Evolutionary conservation across 2,329 filamentous ascomycete species (phyloP).

Genomic region (Aspergillus glaucus): DNA sequence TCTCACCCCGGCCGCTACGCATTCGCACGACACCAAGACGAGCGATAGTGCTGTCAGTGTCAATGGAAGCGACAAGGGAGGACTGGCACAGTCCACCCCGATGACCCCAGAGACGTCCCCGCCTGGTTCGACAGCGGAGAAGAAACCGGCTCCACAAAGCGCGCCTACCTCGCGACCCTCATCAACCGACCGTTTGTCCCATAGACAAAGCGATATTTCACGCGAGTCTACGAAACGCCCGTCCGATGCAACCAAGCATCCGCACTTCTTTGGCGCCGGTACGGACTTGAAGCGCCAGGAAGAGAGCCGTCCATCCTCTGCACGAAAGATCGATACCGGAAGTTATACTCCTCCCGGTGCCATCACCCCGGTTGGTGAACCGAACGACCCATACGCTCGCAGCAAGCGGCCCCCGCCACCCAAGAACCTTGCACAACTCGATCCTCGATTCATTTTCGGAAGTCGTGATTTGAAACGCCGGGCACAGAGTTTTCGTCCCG

Average conservation of each 20-base stretch:
- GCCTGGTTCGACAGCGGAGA: constrained; percentile 37
- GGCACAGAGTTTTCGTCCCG: constrained; percentile 42
- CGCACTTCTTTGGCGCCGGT: constrained; percentile 53
- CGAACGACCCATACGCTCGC: constrained; percentile 81
- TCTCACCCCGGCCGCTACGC: constrained; percentile 76
- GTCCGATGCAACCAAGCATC: constrained; percentile 43
- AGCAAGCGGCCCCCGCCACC: constrained; percentile 66
- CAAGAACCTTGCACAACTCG: constrained; percentile 60
- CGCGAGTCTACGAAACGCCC: constrained; percentile 39
- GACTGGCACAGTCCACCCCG: constrained; percentile 22
- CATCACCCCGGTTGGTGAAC: constrained; percentile 71
- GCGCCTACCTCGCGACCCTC: constrained; percentile 35
- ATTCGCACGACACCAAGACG: constrained; percentile 47
- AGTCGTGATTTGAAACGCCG: constrained; percentile 63
- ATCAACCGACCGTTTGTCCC: constrained; percentile 35
- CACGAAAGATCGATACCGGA: constrained; percentile 38
- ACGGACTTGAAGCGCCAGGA: constrained; percentile 53
- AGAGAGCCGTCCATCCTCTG: constrained; percentile 57
- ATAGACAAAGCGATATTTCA: constrained; percentile 39
- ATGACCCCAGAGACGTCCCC: constrained; percentile 53
- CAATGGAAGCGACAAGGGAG: constrained; percentile 28
- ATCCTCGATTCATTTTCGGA: constrained; percentile 78
- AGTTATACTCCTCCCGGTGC: constrained; percentile 59
- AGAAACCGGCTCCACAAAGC: constrained; percentile 26
- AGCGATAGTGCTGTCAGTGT: constrained; percentile 26